A percentile compares a stretch with the other conserved stretches of the same genome.
These are phyloP conservation scores for Yamadazyma diospyri DNA, from an alignment of 1,139 yeast species.

Conservation along the genomic window DNA sequence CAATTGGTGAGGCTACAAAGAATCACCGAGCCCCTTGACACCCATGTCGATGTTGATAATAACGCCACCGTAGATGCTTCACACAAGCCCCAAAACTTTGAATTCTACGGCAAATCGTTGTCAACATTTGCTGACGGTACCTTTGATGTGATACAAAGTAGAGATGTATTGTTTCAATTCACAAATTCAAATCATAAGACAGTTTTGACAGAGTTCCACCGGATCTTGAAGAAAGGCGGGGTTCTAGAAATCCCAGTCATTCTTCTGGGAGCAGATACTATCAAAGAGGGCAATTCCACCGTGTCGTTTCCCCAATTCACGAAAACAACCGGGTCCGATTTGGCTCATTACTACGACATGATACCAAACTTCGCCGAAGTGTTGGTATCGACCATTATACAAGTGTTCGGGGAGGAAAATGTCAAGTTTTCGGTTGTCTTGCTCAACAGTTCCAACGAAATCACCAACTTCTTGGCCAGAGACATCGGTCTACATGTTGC, in stretches of 20 bases:
- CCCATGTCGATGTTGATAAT: constrained; percentile 9
- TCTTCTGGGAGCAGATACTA: constrained; percentile 21
- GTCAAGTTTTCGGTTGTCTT: constrained; percentile 31
- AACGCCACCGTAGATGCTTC: constrained; percentile 10
- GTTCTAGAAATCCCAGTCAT: constrained; percentile 31
- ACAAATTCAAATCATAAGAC: constrained; percentile 24
- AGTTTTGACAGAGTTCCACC: constrained; percentile 29
- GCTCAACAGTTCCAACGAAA: constrained; percentile 30
- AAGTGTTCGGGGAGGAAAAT: constrained; percentile 32
- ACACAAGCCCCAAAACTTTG: constrained; percentile 37
- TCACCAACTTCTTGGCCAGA: constrained; percentile 29
- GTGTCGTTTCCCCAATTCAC: constrained; percentile 19
- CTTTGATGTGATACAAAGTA: constrained; percentile 34
- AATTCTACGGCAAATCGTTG: constrained; percentile 29
- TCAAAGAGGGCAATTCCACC: constrained; percentile 10
- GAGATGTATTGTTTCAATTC: constrained; percentile 35
- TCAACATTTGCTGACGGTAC: constrained; percentile 26
- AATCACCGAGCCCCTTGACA: constrained; percentile 15
- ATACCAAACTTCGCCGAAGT: constrained; percentile 26
- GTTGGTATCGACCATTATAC: constrained; percentile 21
- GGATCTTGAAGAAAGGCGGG: constrained; percentile 39
- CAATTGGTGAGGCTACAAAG: constrained; percentile 29
- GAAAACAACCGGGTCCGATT: constrained; percentile 16
- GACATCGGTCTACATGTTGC: constrained; percentile 29
- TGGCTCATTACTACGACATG: constrained; percentile 19